Evolutionary conservation across 2,329 filamentous ascomycete species (phyloP).

Genomic region (Myriosclerotinia duriaeana): DNA sequence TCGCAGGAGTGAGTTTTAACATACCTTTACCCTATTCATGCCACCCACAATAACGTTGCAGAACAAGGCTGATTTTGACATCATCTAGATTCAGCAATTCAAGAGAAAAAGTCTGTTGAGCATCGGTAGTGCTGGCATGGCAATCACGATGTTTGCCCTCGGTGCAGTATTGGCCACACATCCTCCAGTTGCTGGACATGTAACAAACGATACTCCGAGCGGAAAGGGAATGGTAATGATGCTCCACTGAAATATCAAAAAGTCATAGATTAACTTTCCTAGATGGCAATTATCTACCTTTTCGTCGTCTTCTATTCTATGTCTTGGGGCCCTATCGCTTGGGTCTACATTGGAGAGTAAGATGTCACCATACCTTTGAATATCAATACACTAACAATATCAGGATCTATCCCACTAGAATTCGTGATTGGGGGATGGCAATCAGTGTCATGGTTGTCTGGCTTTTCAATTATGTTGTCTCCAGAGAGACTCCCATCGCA

Average conservation of each 20-base stretch:
- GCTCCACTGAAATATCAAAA: not conserved
- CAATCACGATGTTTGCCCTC: constrained; percentile 17
- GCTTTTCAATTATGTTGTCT: constrained; percentile 54
- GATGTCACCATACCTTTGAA: not conserved
- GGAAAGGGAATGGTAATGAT: constrained; percentile 14
- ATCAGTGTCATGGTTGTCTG: constrained; percentile 51
- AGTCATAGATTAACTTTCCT: not conserved
- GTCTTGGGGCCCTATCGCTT: constrained; percentile 15
- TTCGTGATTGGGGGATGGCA: constrained; percentile 50
- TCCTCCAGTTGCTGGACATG: not conserved
- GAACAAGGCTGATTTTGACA: not conserved
- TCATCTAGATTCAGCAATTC: constrained; percentile 18
- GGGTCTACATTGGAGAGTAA: constrained; percentile 22
- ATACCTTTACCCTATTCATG: not conserved
- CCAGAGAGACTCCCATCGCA: constrained; percentile 51
- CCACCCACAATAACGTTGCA: not conserved
- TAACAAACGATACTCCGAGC: constrained; percentile 16
- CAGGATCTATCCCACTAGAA: constrained; percentile 18
- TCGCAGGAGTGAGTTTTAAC: constrained; percentile 7
- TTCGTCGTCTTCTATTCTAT: constrained; percentile 21
- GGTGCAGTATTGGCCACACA: constrained; percentile 18
- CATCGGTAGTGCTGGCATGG: constrained; percentile 18
- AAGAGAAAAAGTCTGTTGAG: constrained; percentile 7
- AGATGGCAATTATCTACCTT: constrained; percentile 22
- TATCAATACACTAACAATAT: not conserved